phyloP scores from a whole-genome alignment of 495 filamentous ascomycete species.

The Lophiostoma macrostomum region DNA sequence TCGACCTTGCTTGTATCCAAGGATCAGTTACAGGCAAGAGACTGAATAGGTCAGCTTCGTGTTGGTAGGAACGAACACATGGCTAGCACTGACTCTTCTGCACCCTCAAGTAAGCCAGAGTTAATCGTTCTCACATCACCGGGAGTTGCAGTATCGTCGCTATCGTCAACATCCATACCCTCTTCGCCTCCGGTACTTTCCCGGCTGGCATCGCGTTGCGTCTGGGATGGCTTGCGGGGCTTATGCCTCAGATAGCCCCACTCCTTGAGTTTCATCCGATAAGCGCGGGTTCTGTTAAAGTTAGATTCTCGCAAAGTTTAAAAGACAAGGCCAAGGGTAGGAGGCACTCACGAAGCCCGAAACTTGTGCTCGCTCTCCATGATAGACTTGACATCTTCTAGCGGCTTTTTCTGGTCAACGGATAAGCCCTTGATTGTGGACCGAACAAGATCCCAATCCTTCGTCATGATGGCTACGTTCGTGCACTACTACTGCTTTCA shows the following conservation, averaged over 20 bases:
- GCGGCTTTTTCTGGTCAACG: conserved; percentile 22
- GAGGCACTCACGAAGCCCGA: conserved; percentile 27
- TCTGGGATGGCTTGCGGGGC: background rate
- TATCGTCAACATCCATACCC: background rate
- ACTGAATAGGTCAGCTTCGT: background rate
- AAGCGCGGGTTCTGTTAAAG: conserved; percentile 23
- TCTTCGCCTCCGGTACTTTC: background rate
- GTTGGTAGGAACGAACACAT: background rate
- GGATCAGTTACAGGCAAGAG: conserved; percentile 5
- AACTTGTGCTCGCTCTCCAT: conserved; percentile 25
- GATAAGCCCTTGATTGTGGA: conserved; percentile 21
- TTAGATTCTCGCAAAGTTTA: background rate
- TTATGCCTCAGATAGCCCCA: conserved; percentile 25
- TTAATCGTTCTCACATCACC: background rate
- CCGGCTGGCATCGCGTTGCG: background rate
- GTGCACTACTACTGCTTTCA: too few relatives aligned
- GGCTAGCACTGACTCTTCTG: conserved; percentile 5
- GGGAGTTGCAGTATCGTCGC: background rate
- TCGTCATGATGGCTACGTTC: conserved; percentile 19
- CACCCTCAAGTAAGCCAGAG: conserved; percentile 8
- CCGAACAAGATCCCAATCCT: conserved; percentile 28
- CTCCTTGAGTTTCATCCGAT: conserved; percentile 31
- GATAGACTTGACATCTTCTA: conserved; percentile 23
- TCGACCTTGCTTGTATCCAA: conserved; percentile 8
- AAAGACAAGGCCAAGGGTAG: background rate